These are phyloP conservation scores for Cladosporium cucumerinum DNA, from an alignment of 2,329 filamentous ascomycete genomes.

Conservation along the genomic window DNA sequence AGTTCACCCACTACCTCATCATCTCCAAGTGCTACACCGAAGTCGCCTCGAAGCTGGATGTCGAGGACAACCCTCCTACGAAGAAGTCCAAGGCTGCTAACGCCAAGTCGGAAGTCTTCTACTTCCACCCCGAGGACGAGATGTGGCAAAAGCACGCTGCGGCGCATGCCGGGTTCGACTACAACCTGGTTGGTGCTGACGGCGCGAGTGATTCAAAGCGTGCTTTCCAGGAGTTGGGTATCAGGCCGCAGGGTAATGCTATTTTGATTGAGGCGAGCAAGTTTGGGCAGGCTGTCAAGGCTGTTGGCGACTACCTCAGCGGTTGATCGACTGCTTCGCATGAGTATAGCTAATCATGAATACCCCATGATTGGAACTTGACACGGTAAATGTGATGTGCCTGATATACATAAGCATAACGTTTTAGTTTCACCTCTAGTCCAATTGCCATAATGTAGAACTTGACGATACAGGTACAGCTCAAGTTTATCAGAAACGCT, in stretches of 20 bases:
- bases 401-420: neutral
- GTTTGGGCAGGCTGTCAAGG: constrained; percentile 73
- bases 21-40: constrained; percentile 91
- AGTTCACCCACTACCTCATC: constrained; percentile 89
- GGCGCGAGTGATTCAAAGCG: constrained; percentile 84
- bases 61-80: constrained; percentile 56
- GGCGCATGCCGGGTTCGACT: constrained; percentile 69
- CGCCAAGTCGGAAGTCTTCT: constrained; percentile 64
- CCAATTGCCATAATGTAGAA: neutral
- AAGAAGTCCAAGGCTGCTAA: constrained; percentile 57
- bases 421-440: neutral
- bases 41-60: constrained; percentile 74
- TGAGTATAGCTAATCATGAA: neutral
- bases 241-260: constrained; percentile 78
- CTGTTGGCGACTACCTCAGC: constrained; percentile 68
- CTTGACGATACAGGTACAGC: constrained; percentile 18
- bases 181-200: constrained; percentile 73
- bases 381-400: neutral
- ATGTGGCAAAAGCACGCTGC: constrained; percentile 72
- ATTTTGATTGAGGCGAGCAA: constrained; percentile 79
- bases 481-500: constrained; percentile 18
- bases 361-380: neutral
- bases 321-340: constrained; percentile 1
- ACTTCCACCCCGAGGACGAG: constrained; percentile 97
- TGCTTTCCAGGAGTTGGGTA: constrained; percentile 89